These are phyloP conservation scores for Leccinum ochraceum DNA, from an alignment of 768 basidiomycete genomes.

Conservation along the genomic window DNA sequence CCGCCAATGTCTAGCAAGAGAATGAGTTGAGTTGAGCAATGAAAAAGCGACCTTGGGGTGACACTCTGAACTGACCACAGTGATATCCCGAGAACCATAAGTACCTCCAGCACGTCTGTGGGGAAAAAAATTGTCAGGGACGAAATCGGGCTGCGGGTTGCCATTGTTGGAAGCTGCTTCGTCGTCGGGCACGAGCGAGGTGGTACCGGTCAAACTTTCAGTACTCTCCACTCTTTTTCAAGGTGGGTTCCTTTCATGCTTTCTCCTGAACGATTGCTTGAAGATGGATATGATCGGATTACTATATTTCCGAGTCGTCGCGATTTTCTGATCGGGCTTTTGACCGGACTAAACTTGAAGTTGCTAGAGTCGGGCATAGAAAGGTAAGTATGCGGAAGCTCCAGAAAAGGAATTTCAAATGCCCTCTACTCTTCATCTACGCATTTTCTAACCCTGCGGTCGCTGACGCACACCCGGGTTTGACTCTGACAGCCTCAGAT, in stretches of 20 bases:
- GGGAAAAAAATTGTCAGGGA: not conserved
- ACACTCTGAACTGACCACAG: constrained; percentile 45
- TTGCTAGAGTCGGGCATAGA: too few species aligned
- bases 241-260: not conserved
- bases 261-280: constrained; percentile 4
- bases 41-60: not conserved
- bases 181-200: not conserved
- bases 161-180: not conserved
- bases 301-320: not conserved
- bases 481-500: too few species aligned
- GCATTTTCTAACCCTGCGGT: too few species aligned
- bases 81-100: constrained; percentile 77
- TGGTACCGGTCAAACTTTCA: not conserved
- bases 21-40: not conserved
- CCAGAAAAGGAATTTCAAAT: too few species aligned
- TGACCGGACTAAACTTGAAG: constrained; percentile 26
- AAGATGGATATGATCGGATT: not conserved
- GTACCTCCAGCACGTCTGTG: constrained; percentile 67
- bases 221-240: not conserved
- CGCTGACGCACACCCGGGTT: too few species aligned
- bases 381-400: too few species aligned
- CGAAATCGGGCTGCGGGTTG: not conserved
- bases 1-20: constrained; percentile 66
- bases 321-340: not conserved
- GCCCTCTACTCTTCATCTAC: too few species aligned